Base-by-base conservation (phyloP, 345 rosid species). In the Lepidium africanum region DNA sequence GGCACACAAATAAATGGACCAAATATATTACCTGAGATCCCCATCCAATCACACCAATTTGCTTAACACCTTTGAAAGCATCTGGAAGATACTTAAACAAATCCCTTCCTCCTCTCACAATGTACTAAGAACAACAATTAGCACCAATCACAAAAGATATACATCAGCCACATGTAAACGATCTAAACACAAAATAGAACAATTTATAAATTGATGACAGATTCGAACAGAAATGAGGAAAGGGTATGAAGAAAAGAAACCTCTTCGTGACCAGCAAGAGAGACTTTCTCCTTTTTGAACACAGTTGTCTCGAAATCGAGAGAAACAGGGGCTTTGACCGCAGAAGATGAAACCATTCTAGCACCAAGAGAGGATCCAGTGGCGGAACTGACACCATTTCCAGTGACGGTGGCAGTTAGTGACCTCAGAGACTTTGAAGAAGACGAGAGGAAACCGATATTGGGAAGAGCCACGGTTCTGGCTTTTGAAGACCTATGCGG, bases 81-180 rank as follows among this genome's bases (percentile, higher is more conserved):
- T 86, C 93, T 0, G 90, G 91, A 62, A 90, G 77, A 83, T 85
- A 76, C 32, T 83, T 81, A 84, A 92, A 92, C 81, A 92, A 81
- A 71, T 92, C 86, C 54, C 98, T 86, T 30, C 98, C 96, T 71
- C 98, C 98, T 86, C 88, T 93, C 81, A 93, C 98, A 76, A 90
- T 90, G 76, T 81, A 90, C 98, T 93, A 48, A 68, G n/a, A 71
- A 71, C 43, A 68, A 38, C n/a, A 70, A 32, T 56, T 11, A 70
- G 51, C 64, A 37, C 40, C 23, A 52, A 51, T 38, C 4, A 14
- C 37, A 30, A 15, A 49, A 40, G 17, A 17, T 11, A 11, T 4
- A 59, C 36, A 61, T 30, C 52, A 59, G 11, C 12, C 16, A n/a
- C 60, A 62, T 14, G 2, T 16, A 36, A 46, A 7, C 33, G 3